phyloP scores from a whole-genome alignment of 1,284 basidiomycete species.

The Cystobasidiaceae sp. region DNA sequence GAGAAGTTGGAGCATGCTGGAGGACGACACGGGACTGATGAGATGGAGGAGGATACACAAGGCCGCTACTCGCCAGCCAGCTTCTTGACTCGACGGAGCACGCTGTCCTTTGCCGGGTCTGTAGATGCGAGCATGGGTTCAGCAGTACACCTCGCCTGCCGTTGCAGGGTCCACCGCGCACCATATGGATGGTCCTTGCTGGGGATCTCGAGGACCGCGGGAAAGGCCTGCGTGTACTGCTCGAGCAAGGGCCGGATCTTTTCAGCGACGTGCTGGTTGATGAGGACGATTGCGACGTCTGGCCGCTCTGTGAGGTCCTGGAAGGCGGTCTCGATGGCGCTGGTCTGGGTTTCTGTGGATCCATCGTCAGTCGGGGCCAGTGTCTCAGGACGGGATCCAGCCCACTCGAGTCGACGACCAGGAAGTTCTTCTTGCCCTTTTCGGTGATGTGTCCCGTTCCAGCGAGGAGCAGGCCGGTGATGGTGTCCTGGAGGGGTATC shows the following conservation, averaged over 20 bases:
- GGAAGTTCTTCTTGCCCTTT: conserved; percentile 89
- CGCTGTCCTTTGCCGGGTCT: conserved; percentile 96
- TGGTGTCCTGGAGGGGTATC: conserved; percentile 70
- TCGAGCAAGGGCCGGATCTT: conserved; percentile 94
- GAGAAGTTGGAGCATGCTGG: too few species aligned
- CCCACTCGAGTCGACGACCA: conserved; percentile 84
- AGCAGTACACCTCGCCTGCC: too few species aligned
- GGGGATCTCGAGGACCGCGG: conserved; percentile 93
- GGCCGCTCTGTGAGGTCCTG: conserved; percentile 85
- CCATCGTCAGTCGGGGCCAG: neutral
- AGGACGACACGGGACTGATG: too few species aligned
- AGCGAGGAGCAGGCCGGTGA: conserved; percentile 85
- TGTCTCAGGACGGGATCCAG: too few species aligned
- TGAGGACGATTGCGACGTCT: conserved; percentile 89
- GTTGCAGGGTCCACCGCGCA: too few species aligned
- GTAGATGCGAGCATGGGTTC: too few species aligned
- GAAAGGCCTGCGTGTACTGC: conserved; percentile 91
- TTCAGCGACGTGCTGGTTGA: conserved; percentile 96
- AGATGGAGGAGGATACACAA: too few species aligned
- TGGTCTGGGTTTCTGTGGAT: conserved; percentile 72
- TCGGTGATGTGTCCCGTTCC: conserved; percentile 84
- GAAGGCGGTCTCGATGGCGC: conserved; percentile 81
- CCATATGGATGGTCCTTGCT: conserved; percentile 63
- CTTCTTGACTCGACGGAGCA: conserved; percentile 96
- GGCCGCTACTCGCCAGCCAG: conserved; percentile 73